These are phyloP conservation scores for Bombardia bombarda DNA, from an alignment of 495 filamentous ascomycete species.

Conservation along the genomic window DNA sequence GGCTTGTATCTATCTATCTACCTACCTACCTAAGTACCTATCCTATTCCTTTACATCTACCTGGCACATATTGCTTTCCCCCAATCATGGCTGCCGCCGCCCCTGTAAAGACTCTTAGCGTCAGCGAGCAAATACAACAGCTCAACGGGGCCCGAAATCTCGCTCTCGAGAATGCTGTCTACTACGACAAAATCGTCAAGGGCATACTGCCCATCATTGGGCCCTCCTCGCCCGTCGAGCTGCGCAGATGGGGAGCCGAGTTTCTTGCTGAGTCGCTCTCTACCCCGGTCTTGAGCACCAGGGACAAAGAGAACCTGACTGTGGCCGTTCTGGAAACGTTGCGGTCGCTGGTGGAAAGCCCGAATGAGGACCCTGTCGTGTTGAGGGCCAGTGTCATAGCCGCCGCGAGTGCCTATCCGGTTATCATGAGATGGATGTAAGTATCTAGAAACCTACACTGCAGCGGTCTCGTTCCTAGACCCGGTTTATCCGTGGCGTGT, in stretches of 20 bases:
- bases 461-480: no score
- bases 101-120: constrained; percentile 38
- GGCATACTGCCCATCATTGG: constrained; percentile 85
- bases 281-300: constrained; percentile 61
- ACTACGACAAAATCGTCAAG: constrained; percentile 85
- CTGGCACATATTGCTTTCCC: background rate
- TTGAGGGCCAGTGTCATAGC: constrained; percentile 78
- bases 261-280: constrained; percentile 96
- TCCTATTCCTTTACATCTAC: background rate
- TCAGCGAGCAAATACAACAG: constrained; percentile 70
- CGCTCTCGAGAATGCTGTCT: constrained; percentile 69
- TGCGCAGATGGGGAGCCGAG: constrained; percentile 91
- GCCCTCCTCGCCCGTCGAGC: constrained; percentile 60
- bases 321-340: constrained; percentile 66
- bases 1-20: no score
- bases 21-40: no score
- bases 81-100: constrained; percentile 35
- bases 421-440: constrained; percentile 89
- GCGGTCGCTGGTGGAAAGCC: constrained; percentile 61
- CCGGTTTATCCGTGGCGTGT: constrained; percentile 1
- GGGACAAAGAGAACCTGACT: constrained; percentile 70
- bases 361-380: constrained; percentile 65
- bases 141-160: constrained; percentile 81
- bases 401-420: constrained; percentile 81
- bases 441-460: constrained; percentile 44